phyloP scores from a whole-genome alignment of 1,139 yeast genomes.

The Fermentozyma sake region DNA sequence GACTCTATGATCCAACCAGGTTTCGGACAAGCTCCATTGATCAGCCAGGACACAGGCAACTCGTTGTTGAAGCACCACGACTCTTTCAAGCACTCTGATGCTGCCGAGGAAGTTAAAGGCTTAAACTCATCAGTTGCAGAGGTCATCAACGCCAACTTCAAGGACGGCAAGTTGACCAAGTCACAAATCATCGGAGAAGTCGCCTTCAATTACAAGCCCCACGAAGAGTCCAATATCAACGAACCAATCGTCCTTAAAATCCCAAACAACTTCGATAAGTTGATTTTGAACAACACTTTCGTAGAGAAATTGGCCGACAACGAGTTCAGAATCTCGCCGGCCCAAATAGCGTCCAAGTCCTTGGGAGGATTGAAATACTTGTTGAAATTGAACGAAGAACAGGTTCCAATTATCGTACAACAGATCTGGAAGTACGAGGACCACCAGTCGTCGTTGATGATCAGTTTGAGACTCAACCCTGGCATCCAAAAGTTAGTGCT shows the following conservation, averaged over 20 bases:
- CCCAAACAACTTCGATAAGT: slow-evolving; percentile 30
- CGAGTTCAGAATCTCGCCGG: slow-evolving; percentile 27
- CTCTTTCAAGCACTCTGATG: slow-evolving; percentile 43
- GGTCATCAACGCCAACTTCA: slow-evolving; percentile 68
- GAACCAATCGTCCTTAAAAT: slow-evolving; percentile 23
- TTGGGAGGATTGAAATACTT: slow-evolving; percentile 75
- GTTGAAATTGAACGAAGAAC: slow-evolving; percentile 28
- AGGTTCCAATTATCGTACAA: slow-evolving; percentile 65
- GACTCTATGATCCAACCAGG: slow-evolving; percentile 26
- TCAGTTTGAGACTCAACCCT: slow-evolving; percentile 61
- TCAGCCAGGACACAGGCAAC: slow-evolving; percentile 23
- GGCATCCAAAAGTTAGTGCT: slow-evolving; percentile 33
- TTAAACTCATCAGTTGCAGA: slow-evolving; percentile 78
- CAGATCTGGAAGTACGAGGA: slow-evolving; percentile 90
- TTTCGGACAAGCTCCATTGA: slow-evolving; percentile 9
- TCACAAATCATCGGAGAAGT: slow-evolving; percentile 74
- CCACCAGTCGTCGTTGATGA: slow-evolving; percentile 79
- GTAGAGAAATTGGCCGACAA: slow-evolving; percentile 30
- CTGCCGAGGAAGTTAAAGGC: slow-evolving; percentile 48
- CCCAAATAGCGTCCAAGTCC: slow-evolving; percentile 49
- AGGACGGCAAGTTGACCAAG: slow-evolving; percentile 55
- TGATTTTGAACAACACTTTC: slow-evolving; percentile 41
- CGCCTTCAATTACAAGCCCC: slow-evolving; percentile 61
- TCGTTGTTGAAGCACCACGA: slow-evolving; percentile 20
- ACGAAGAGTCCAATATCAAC: slow-evolving; percentile 9